These are phyloP conservation scores for Actinidia arguta DNA, from an alignment of 179 eudicot genomes.

Conservation along the genomic window DNA sequence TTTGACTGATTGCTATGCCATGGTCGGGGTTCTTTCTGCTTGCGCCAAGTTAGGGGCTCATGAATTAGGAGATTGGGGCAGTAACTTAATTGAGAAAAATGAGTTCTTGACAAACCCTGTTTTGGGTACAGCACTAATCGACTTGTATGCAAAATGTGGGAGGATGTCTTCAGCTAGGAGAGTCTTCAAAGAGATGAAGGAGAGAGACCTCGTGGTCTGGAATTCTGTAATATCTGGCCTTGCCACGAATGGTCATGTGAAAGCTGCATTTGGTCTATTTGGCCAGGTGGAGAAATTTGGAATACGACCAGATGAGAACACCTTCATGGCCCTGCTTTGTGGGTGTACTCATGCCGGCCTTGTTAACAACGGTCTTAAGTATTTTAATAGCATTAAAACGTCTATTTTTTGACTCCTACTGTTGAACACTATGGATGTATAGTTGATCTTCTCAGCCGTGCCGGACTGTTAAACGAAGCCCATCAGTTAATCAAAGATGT, in stretches of 20 bases:
- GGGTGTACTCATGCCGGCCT: constrained; percentile 81
- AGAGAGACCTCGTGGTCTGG: constrained; percentile 67
- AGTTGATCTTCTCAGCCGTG: constrained; percentile 82
- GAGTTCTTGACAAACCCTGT: constrained; percentile 51
- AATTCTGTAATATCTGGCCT: constrained; percentile 67
- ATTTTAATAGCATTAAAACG: constrained; percentile 48
- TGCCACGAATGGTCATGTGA: constrained; percentile 62
- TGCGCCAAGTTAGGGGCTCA: constrained; percentile 73
- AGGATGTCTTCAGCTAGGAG: constrained; percentile 55
- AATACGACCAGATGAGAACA: constrained; percentile 53
- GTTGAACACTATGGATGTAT: constrained; percentile 84
- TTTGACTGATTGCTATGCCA: constrained; percentile 54
- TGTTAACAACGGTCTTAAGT: constrained; percentile 59
- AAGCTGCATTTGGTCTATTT: constrained; percentile 56
- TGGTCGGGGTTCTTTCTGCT: constrained; percentile 70
- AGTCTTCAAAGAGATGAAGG: constrained; percentile 59
- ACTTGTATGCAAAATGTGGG: constrained; percentile 89
- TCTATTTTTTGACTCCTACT: constrained; percentile 48
- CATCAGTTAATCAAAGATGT: constrained; percentile 40
- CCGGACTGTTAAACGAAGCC: constrained; percentile 71
- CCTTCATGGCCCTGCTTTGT: constrained; percentile 70
- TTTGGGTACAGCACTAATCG: constrained; percentile 67
- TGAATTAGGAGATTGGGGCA: constrained; percentile 56
- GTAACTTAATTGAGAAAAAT: constrained; percentile 43
- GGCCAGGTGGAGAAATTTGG: constrained; percentile 65